These are phyloP conservation scores for Hanseniaspora meyeri DNA, from an alignment of 805 yeast species.

Conservation along the genomic window DNA sequence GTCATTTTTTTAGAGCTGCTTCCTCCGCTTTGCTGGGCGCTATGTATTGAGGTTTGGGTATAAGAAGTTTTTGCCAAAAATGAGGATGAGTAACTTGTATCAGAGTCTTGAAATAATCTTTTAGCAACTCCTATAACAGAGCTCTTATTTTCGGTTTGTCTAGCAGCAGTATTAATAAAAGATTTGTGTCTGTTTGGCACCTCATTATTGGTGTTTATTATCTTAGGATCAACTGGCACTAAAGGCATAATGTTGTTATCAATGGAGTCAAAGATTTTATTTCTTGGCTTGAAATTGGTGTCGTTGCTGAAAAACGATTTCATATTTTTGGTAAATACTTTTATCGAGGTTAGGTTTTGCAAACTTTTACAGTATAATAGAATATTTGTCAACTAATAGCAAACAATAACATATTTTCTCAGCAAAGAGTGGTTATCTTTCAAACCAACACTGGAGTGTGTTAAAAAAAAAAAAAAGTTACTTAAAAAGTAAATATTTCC, in stretches of 20 bases:
- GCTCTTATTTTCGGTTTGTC: neutral
- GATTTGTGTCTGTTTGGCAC: constrained; percentile 7
- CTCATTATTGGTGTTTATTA: neutral
- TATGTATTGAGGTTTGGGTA: neutral
- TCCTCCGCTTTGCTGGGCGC: constrained; percentile 15
- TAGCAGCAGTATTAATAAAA: neutral
- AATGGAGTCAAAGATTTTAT: constrained; percentile 25
- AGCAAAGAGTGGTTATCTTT: too few species aligned
- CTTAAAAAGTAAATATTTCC: neutral
- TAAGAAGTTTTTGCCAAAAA: neutral
- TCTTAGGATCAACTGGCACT: too few species aligned
- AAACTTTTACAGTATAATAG: neutral
- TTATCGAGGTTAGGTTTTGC: neutral
- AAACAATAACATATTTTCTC: neutral
- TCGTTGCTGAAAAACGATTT: constrained; percentile 27
- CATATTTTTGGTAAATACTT: constrained; percentile 16
- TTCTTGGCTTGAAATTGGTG: constrained; percentile 25
- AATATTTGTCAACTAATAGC: too few species aligned
- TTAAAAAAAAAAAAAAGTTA: too few species aligned
- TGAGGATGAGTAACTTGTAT: neutral
- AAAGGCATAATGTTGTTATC: constrained; percentile 18
- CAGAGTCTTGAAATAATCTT: neutral
- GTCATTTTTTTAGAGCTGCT: neutral
- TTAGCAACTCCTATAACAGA: constrained; percentile 3
- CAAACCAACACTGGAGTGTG: too few species aligned